Evolutionary conservation across 2,329 filamentous ascomycete genomes (phyloP).

Genomic region (Penicillium sp.): DNA sequence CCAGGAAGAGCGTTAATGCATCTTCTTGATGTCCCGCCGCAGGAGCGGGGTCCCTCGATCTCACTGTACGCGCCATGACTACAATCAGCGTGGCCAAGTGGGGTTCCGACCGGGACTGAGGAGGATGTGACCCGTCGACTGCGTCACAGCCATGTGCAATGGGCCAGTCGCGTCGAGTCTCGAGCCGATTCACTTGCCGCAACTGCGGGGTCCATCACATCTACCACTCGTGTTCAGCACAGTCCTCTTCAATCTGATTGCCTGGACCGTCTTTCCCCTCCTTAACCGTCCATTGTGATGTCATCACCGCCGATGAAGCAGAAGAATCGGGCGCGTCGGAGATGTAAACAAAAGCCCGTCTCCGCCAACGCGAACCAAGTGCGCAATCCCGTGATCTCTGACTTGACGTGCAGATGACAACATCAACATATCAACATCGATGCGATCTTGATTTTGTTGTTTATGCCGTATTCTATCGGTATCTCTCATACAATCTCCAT

Average conservation of each 20-base stretch:
- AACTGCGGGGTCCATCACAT: conserved; percentile 26
- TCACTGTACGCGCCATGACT: conserved; percentile 13
- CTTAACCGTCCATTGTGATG: conserved; percentile 19
- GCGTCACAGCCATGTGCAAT: conserved; percentile 23
- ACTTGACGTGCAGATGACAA: too few species aligned
- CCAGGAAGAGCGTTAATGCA: too few species aligned
- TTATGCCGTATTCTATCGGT: not conserved
- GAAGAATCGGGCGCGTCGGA: conserved; percentile 6
- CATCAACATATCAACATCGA: conserved; percentile 9
- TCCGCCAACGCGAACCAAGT: conserved; percentile 19
- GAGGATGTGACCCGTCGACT: conserved; percentile 23
- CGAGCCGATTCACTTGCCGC: conserved; percentile 12
- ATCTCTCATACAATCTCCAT: not conserved
- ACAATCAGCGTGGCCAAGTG: conserved; percentile 9
- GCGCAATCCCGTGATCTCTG: conserved; percentile 24
- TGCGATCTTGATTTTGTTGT: conserved; percentile 1
- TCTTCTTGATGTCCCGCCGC: too few species aligned
- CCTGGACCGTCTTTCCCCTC: conserved; percentile 9
- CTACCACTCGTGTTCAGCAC: not conserved
- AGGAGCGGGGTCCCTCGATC: not conserved
- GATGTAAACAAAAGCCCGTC: conserved; percentile 20
- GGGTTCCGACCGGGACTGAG: conserved; percentile 9
- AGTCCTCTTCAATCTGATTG: conserved; percentile 3
- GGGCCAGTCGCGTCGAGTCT: conserved; percentile 16
- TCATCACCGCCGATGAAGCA: conserved; percentile 10